phyloP scores from a whole-genome alignment of 2,329 filamentous ascomycete genomes.

The Ceratocystis variospora region DNA sequence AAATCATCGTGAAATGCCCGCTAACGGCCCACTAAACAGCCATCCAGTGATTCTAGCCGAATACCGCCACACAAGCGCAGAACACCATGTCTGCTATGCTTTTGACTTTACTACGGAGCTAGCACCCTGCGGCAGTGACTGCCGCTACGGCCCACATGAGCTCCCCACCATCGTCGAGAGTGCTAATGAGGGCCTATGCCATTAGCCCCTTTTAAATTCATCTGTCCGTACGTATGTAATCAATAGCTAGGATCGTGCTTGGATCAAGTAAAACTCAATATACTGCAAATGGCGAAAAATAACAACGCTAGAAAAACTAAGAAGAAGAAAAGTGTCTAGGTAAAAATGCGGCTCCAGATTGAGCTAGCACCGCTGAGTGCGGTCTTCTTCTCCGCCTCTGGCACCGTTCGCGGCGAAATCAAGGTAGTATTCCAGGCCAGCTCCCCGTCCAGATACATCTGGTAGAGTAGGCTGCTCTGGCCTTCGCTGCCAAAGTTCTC shows the following conservation, averaged over 20 bases:
- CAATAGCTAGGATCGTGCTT: background rate
- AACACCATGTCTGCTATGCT: background rate
- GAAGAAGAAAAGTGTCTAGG: background rate
- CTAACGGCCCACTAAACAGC: background rate
- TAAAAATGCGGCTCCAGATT: conserved; percentile 17
- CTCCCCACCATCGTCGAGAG: background rate
- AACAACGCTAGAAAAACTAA: background rate
- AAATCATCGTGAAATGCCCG: background rate
- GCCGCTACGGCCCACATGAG: background rate
- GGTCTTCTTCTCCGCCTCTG: conserved; percentile 10
- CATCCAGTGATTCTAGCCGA: background rate
- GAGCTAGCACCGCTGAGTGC: conserved; percentile 10
- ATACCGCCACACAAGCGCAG: background rate
- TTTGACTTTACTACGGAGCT: background rate
- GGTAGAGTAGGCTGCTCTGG: conserved; percentile 64
- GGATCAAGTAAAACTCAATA: background rate
- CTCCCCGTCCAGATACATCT: conserved; percentile 66
- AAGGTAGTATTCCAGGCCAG: conserved; percentile 59
- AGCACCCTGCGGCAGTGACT: background rate
- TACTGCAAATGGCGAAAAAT: background rate
- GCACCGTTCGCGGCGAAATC: conserved; percentile 8
- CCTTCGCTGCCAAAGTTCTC: conserved; percentile 48
- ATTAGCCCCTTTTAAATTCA: background rate
- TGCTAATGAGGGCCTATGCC: background rate
- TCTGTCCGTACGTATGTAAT: background rate